A percentile compares a stretch with the other conserved stretches of the same genome.
Conservation (phyloP, 2,329 filamentous ascomycete genomes). For the Alternaria dauci region DNA sequence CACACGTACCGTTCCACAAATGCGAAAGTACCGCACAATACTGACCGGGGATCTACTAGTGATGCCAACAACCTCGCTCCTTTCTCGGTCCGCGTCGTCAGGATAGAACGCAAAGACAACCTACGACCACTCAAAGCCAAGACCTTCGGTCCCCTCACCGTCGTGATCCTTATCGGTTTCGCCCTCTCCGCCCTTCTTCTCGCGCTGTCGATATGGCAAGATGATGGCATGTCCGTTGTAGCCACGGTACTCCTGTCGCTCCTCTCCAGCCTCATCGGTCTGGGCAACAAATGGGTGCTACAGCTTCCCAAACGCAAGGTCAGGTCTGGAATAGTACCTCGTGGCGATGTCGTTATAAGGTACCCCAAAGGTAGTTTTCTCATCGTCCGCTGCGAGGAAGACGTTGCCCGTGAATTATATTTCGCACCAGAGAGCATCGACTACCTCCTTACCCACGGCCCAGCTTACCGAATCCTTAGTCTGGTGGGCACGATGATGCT, state of each 20-base stretch:
- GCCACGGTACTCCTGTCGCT: constrained; percentile 59
- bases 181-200: constrained; percentile 55
- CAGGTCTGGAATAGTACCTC: constrained; percentile 42
- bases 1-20: not conserved
- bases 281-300: constrained; percentile 60
- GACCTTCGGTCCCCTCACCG: constrained; percentile 56
- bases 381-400: constrained; percentile 59
- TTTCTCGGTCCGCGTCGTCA: constrained; percentile 54
- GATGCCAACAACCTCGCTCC: constrained; percentile 48
- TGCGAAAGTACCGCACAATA: not conserved
- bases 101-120: constrained; percentile 46
- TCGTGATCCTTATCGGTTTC: constrained; percentile 57
- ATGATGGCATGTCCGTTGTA: constrained; percentile 61
- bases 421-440: constrained; percentile 61
- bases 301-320: constrained; percentile 51
- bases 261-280: constrained; percentile 59
- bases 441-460: constrained; percentile 54
- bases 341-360: constrained; percentile 59
- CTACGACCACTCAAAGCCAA: constrained; percentile 53
- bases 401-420: constrained; percentile 60
- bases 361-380: constrained; percentile 62
- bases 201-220: constrained; percentile 53
- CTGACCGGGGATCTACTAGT: constrained; percentile 24
- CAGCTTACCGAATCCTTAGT: constrained; percentile 58
- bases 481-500: constrained; percentile 60